phyloP scores from a whole-genome alignment of 2,329 filamentous ascomycete genomes.

The Arthrobotrys conoides region DNA sequence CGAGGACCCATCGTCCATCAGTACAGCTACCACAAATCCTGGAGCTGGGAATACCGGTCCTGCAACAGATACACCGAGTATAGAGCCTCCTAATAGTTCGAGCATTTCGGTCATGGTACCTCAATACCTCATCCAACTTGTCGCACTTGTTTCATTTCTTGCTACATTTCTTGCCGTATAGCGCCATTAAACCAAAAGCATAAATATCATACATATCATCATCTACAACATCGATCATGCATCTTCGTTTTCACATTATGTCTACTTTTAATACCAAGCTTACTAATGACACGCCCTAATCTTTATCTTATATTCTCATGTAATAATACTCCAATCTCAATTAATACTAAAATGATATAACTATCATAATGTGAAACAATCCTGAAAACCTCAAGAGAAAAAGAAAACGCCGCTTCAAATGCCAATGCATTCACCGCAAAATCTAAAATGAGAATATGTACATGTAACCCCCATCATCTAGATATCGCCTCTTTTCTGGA shows the following conservation, averaged over 20 bases:
- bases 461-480: background rate
- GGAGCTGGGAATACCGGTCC: background rate
- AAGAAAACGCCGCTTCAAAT: conserved; percentile 34
- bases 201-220: background rate
- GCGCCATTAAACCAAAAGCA: background rate
- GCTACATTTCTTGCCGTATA: background rate
- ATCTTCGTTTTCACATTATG: too few relatives aligned
- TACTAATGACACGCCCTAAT: background rate
- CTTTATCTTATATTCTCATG: background rate
- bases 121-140: background rate
- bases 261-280: too few relatives aligned
- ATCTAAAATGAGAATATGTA: conserved; percentile 19
- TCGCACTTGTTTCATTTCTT: background rate
- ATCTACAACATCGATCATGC: too few relatives aligned
- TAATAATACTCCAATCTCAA: conserved; percentile 12
- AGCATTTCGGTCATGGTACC: background rate
- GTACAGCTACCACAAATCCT: conserved; percentile 5
- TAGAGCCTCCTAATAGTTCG: background rate
- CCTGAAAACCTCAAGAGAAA: background rate
- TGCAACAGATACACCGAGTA: background rate
- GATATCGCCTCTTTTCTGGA: background rate
- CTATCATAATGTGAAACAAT: background rate
- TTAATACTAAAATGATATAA: conserved; percentile 14
- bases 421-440: conserved; percentile 1
- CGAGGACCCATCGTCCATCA: background rate